Conservation (phyloP, 768 basidiomycete genomes). For the Suillus weaverae region DNA sequence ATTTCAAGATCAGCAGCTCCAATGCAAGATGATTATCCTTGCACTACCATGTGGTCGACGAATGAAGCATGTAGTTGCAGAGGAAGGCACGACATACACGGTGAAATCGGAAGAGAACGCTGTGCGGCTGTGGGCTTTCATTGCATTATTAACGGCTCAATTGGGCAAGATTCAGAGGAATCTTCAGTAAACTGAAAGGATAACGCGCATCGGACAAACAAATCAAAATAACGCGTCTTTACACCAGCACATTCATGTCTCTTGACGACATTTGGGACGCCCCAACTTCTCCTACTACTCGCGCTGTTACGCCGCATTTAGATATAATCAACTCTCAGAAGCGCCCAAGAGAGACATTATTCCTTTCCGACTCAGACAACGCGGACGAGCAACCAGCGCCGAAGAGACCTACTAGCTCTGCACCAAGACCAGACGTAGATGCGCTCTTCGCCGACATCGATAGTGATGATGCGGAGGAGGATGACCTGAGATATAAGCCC, state of each 20-base stretch:
- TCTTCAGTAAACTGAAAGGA: not conserved
- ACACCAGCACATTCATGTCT: slow-evolving; percentile 24
- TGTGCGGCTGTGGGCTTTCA: not conserved
- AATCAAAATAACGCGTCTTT: slow-evolving; percentile 28
- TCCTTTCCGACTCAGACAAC: slow-evolving; percentile 57
- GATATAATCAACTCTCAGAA: slow-evolving; percentile 21
- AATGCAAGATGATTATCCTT: not conserved
- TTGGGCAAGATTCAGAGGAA: no score
- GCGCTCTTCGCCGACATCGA: slow-evolving; percentile 49
- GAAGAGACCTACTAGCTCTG: slow-evolving; percentile 23
- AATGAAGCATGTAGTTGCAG: not conserved
- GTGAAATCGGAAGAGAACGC: not conserved
- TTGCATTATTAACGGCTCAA: no score
- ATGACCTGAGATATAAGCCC: slow-evolving; percentile 42
- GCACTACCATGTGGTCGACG: not conserved
- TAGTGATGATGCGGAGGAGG: slow-evolving; percentile 47
- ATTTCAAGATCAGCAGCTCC: not conserved
- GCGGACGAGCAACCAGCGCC: slow-evolving; percentile 41
- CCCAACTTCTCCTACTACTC: slow-evolving; percentile 36
- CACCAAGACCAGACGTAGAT: slow-evolving; percentile 35
- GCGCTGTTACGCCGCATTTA: slow-evolving; percentile 20
- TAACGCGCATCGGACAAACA: slow-evolving; percentile 18
- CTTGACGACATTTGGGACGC: slow-evolving; percentile 65
- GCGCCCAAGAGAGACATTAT: slow-evolving; percentile 46
- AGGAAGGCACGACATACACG: not conserved